A percentile compares a stretch with the other conserved stretches of the same genome.
phyloP scores from a whole-genome alignment of 345 rosid species.

The Noccaea bulbosa region DNA sequence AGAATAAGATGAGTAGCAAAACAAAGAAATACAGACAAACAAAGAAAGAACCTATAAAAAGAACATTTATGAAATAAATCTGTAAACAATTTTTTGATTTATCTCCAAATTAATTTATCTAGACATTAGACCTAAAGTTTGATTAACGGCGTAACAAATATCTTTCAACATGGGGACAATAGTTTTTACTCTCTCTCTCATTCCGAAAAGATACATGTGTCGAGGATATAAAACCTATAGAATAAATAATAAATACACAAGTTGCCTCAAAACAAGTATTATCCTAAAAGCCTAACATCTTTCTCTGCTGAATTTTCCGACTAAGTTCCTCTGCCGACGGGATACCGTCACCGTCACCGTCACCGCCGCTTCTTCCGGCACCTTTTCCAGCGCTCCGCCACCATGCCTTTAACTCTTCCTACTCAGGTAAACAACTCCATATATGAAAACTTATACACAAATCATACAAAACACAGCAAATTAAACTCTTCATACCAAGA shows the following conservation, averaged over 20 bases:
- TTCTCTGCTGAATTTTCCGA: slow-evolving; percentile 60
- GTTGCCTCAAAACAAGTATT: slow-evolving; percentile 14
- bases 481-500: too few species aligned
- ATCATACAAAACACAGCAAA: neutral
- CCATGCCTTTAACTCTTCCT: slow-evolving; percentile 94
- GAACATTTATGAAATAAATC: too few species aligned
- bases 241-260: slow-evolving; percentile 24
- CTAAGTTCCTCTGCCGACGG: slow-evolving; percentile 65
- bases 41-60: too few species aligned
- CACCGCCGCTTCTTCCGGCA: slow-evolving; percentile 39
- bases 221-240: slow-evolving; percentile 8
- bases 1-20: too few species aligned
- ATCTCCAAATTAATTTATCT: too few species aligned
- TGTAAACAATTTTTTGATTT: too few species aligned
- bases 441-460: neutral
- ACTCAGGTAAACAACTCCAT: slow-evolving; percentile 18
- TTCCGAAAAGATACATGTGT: neutral
- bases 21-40: too few species aligned
- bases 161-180: neutral
- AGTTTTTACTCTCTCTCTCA: neutral
- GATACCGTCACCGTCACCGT: slow-evolving; percentile 22
- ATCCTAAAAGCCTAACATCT: slow-evolving; percentile 56
- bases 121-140: too few species aligned
- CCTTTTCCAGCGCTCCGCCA: slow-evolving; percentile 47
- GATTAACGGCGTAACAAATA: neutral